phyloP scores from a whole-genome alignment of 345 rosid species.

The Nephelium lappaceum region DNA sequence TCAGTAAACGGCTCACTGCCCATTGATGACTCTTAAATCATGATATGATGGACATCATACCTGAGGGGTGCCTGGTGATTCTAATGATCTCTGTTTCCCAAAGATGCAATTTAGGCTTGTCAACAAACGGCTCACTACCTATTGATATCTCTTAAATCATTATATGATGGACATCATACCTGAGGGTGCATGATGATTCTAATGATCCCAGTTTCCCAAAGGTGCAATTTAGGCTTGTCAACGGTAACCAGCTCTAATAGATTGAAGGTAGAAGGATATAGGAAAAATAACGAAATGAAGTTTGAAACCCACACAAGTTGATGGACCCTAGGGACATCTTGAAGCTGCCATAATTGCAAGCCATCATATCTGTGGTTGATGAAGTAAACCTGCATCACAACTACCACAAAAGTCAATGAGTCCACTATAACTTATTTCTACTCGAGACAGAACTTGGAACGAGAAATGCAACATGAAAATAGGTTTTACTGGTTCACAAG shows the following conservation, averaged over 20 bases:
- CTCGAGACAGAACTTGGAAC: slow-evolving; percentile 10
- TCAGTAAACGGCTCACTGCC: background rate
- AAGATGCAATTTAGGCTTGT: slow-evolving; percentile 88
- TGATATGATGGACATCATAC: slow-evolving; percentile 30
- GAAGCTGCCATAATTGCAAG: slow-evolving; percentile 85
- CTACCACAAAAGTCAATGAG: too few relatives aligned
- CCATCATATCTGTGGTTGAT: slow-evolving; percentile 95
- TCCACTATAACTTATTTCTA: background rate
- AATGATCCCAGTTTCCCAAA: slow-evolving; percentile 97
- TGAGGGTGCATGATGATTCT: slow-evolving; percentile 96
- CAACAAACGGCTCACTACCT: slow-evolving; percentile 33
- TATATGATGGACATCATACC: slow-evolving; percentile 38
- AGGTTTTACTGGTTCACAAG: background rate
- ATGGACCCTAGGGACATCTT: slow-evolving; percentile 65
- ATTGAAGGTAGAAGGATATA: slow-evolving; percentile 86
- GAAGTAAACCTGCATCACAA: slow-evolving; percentile 77
- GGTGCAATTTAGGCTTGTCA: slow-evolving; percentile 89
- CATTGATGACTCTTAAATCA: background rate
- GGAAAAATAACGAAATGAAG: slow-evolving; percentile 86
- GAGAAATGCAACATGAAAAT: background rate
- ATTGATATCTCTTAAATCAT: background rate
- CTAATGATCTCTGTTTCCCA: slow-evolving; percentile 98
- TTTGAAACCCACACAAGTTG: slow-evolving; percentile 74
- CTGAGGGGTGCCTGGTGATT: slow-evolving; percentile 98
- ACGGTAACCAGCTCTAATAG: slow-evolving; percentile 90